phyloP scores from a whole-genome alignment of 805 yeast genomes.

The Ogataea zsoltii region DNA sequence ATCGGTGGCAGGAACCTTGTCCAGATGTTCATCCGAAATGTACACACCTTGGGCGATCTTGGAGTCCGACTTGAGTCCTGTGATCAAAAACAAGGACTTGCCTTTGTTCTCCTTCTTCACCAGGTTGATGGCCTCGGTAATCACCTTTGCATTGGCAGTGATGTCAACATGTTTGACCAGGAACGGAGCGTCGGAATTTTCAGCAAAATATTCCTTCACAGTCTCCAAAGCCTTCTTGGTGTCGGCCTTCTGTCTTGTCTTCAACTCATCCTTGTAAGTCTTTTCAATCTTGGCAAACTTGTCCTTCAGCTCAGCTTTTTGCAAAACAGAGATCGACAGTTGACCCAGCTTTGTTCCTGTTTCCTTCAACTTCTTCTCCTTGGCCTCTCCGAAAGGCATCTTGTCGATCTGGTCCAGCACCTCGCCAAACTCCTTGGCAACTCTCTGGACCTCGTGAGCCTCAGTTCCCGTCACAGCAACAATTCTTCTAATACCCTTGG shows the following conservation, averaged over 20 bases:
- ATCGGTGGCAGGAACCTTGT: conserved; percentile 68
- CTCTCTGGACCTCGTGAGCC: conserved; percentile 86
- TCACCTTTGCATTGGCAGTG: conserved; percentile 86
- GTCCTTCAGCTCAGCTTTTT: conserved; percentile 73
- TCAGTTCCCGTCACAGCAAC: conserved; percentile 94
- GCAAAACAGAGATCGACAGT: conserved; percentile 76
- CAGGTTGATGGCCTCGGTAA: conserved; percentile 86
- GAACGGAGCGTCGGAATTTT: conserved; percentile 50
- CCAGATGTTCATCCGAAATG: conserved; percentile 68
- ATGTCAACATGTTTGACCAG: conserved; percentile 71
- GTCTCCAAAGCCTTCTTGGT: conserved; percentile 76
- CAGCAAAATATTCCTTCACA: conserved; percentile 69
- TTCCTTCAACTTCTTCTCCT: conserved; percentile 82
- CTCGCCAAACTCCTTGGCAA: conserved; percentile 70
- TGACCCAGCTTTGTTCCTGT: conserved; percentile 82
- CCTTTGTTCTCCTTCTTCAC: conserved; percentile 75
- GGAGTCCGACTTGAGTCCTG: conserved; percentile 58
- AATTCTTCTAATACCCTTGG: conserved; percentile 97
- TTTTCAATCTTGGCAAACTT: conserved; percentile 81
- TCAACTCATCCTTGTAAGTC: conserved; percentile 82
- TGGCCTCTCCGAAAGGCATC: conserved; percentile 69
- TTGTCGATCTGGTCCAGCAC: conserved; percentile 59
- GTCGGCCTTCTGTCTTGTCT: conserved; percentile 86
- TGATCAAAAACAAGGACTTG: conserved; percentile 75
- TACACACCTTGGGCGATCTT: conserved; percentile 97